phyloP scores from a whole-genome alignment of 768 basidiomycete genomes.

The Lactarius hatsudake region DNA sequence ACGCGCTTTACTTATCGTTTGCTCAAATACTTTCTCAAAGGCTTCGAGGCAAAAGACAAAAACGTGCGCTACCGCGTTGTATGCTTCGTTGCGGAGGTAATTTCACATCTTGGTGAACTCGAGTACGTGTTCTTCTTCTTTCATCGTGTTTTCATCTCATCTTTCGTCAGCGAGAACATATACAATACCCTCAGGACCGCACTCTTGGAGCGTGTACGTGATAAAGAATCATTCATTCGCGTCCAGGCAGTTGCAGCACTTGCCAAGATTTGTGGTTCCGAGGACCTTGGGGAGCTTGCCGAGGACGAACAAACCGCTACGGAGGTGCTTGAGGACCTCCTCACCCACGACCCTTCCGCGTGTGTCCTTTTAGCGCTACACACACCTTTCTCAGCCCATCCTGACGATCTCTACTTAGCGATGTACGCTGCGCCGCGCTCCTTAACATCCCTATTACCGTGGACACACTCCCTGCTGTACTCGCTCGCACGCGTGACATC shows the following conservation, averaged over 20 bases:
- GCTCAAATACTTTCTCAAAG: slow-evolving; percentile 60
- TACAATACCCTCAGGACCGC: slow-evolving; percentile 59
- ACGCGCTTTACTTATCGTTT: slow-evolving; percentile 50
- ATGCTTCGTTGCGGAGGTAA: slow-evolving; percentile 74
- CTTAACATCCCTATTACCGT: slow-evolving; percentile 62
- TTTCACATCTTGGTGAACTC: slow-evolving; percentile 76
- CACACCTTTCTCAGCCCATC: neutral
- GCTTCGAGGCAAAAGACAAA: slow-evolving; percentile 87
- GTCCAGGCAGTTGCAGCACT: slow-evolving; percentile 79
- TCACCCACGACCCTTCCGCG: slow-evolving; percentile 74
- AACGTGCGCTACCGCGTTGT: slow-evolving; percentile 76
- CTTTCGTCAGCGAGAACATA: slow-evolving; percentile 61
- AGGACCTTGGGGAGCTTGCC: slow-evolving; percentile 54
- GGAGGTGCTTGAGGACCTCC: slow-evolving; percentile 62
- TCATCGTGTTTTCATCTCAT: no score
- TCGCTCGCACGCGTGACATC: slow-evolving; percentile 76
- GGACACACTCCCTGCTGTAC: slow-evolving; percentile 58
- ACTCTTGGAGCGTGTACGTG: slow-evolving; percentile 69
- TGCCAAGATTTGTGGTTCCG: slow-evolving; percentile 69
- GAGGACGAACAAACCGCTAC: slow-evolving; percentile 52
- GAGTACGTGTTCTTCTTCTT: slow-evolving; percentile 55
- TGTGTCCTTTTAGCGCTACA: slow-evolving; percentile 39
- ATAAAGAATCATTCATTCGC: slow-evolving; percentile 77
- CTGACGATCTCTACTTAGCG: slow-evolving; percentile 43
- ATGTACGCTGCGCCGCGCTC: slow-evolving; percentile 80